These are phyloP conservation scores for Candida easanensis DNA, from an alignment of 805 yeast genomes.

Conservation along the genomic window DNA sequence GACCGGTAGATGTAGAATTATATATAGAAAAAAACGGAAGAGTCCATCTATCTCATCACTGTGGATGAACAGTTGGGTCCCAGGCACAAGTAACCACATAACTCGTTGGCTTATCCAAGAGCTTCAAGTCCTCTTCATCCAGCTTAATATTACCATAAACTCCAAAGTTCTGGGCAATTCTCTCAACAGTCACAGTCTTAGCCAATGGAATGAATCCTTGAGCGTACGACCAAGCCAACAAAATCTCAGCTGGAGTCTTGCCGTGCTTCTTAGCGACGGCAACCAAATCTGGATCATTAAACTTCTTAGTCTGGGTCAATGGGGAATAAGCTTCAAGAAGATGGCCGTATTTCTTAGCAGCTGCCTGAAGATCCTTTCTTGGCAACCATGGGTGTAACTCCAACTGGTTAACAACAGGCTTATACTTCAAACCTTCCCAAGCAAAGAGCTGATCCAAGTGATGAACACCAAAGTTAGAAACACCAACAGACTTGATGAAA, in stretches of 20 bases:
- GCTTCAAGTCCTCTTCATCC: constrained; percentile 22
- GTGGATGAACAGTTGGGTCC: background rate
- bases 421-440: constrained; percentile 49
- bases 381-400: constrained; percentile 58
- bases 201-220: constrained; percentile 25
- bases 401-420: constrained; percentile 74
- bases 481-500: constrained; percentile 65
- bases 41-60: no score
- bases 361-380: constrained; percentile 23
- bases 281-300: constrained; percentile 21
- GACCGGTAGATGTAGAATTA: no score
- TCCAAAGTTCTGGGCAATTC: constrained; percentile 18
- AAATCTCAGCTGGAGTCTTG: constrained; percentile 18
- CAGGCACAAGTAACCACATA: constrained; percentile 11
- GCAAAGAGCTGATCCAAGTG: constrained; percentile 57
- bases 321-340: constrained; percentile 25
- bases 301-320: constrained; percentile 22
- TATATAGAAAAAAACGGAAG: no score
- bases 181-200: constrained; percentile 18
- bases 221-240: constrained; percentile 24
- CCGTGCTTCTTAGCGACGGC: constrained; percentile 24
- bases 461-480: constrained; percentile 62
- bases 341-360: constrained; percentile 21
- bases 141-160: constrained; percentile 21
- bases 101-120: constrained; percentile 19